Evolutionary conservation across 257 asterid genomes (phyloP).

Genomic region (Solanum sitiens): DNA sequence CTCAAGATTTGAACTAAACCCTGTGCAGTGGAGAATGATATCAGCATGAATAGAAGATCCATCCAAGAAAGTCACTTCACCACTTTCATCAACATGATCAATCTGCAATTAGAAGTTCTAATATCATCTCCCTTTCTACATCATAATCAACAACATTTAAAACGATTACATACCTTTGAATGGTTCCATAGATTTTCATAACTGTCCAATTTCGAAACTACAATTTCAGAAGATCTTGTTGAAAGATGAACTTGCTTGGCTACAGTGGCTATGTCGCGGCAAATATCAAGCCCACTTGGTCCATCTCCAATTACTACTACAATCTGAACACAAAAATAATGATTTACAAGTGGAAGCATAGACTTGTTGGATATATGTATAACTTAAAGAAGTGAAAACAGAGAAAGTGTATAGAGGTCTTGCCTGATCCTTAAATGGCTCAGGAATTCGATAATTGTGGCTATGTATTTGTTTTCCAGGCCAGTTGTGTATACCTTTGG

Average conservation of each 20-base stretch:
- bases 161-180: neutral
- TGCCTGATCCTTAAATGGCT: slow-evolving; percentile 44
- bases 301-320: slow-evolving; percentile 59
- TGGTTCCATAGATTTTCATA: slow-evolving; percentile 14
- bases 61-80: slow-evolving; percentile 42
- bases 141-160: neutral
- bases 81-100: slow-evolving; percentile 29
- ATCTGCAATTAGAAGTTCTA: slow-evolving; percentile 11
- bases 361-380: too few species aligned
- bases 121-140: neutral
- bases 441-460: slow-evolving; percentile 57
- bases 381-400: neutral
- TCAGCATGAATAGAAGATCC: slow-evolving; percentile 41
- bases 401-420: neutral
- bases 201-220: slow-evolving; percentile 15
- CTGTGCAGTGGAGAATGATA: slow-evolving; percentile 48
- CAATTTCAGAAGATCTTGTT: slow-evolving; percentile 19
- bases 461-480: slow-evolving; percentile 56
- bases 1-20: slow-evolving; percentile 20
- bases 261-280: slow-evolving; percentile 26
- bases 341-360: neutral
- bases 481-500: slow-evolving; percentile 46
- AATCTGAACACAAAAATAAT: slow-evolving; percentile 16
- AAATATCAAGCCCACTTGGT: slow-evolving; percentile 48
- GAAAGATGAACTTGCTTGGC: slow-evolving; percentile 65